Base-by-base conservation (phyloP, 495 filamentous ascomycete species). In the Aspergillus coremiiformis region DNA sequence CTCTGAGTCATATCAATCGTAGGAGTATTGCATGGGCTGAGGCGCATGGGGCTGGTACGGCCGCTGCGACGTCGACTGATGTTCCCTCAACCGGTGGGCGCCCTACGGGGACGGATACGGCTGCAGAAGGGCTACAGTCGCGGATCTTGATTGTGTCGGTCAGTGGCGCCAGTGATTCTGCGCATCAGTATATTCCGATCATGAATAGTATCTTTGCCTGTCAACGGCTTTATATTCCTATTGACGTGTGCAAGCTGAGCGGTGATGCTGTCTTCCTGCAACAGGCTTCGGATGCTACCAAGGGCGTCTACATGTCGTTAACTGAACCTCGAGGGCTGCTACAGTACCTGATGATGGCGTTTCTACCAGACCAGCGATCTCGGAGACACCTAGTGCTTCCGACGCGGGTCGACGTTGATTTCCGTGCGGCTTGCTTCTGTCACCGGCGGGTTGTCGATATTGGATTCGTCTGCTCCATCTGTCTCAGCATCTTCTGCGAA, bases 151-250 rank as follows among this genome's bases (percentile, higher is more conserved):
- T 97, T 57, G 66, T 98, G 47, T 81, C 89, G 10, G 69, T 94
- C 33, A 89, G 84, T 43, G 88, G 90, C 26, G 89, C 87, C 21
- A 85, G 86, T 54, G 86, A 88, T 69, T 78, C 90, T 4, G 84
- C 92, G 0, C 79, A 85, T 26, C 91, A 96, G 65, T 98, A 98
- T 71, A 96, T 97, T 50, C 87, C 92, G 1, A 86, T 96, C 43
- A 98, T 97, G 91, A 98, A 97, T 72, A 78, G 83, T 56, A 95
- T 96, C 35, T 98, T 98, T 68, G 94, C 93, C 9, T 90, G 91
- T 53, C 89, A 78, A 57, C 84, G 91, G 47, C 73, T 89, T 45
- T 77, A 77, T 54, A 88, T 97, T 53, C 87, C 93, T 12, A 87
- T 98, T 64, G 92, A 96, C 66, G 87, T 95, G 26, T 80, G 89